A percentile compares a stretch with the other conserved stretches of the same genome.
Conservation (phyloP, 495 filamentous ascomycete genomes). For the Penicillium bialowiezense region DNA sequence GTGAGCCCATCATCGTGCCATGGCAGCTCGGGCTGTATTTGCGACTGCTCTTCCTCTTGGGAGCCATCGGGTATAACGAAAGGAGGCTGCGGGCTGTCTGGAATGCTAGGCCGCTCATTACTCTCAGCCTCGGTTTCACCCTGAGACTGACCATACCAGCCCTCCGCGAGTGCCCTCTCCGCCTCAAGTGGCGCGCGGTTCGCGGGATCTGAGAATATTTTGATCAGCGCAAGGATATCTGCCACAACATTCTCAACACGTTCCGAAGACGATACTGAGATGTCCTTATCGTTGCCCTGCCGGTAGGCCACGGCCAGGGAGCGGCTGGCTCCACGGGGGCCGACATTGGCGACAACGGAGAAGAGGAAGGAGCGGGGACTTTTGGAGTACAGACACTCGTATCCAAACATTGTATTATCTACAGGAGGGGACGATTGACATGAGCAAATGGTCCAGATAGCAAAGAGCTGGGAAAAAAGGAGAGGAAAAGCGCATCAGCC, state of each 20-base stretch:
- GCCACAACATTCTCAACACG: slow-evolving; percentile 9
- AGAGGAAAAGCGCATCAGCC: slow-evolving; percentile 1
- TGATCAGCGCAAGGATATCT: slow-evolving; percentile 14
- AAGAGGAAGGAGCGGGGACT: slow-evolving; percentile 18
- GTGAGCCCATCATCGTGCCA: slow-evolving; percentile 13
- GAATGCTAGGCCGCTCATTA: slow-evolving; percentile 13
- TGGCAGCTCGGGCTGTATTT: slow-evolving; percentile 13
- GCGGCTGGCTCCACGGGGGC: slow-evolving; percentile 13
- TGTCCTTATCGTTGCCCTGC: slow-evolving; percentile 7
- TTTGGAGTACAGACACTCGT: slow-evolving; percentile 4
- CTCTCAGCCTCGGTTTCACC: neutral
- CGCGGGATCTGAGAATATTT: slow-evolving; percentile 12
- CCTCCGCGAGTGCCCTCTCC: slow-evolving; percentile 7
- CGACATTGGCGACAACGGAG: slow-evolving; percentile 18
- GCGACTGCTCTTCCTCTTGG: neutral
- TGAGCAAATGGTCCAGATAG: slow-evolving; percentile 1
- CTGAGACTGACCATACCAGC: slow-evolving; percentile 15
- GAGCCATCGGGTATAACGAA: slow-evolving; percentile 1
- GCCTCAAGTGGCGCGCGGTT: slow-evolving; percentile 18
- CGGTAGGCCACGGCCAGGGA: slow-evolving; percentile 20
- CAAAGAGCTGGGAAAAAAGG: neutral
- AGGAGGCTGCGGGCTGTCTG: slow-evolving; percentile 17
- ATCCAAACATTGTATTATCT: slow-evolving; percentile 3
- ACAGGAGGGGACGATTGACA: neutral
- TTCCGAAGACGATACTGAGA: neutral